Percentiles rank a stretch among this genome's conserved stretches.
These are phyloP conservation scores for Kuraishia molischiana DNA, from an alignment of 805 yeast genomes.

Conservation along the genomic window DNA sequence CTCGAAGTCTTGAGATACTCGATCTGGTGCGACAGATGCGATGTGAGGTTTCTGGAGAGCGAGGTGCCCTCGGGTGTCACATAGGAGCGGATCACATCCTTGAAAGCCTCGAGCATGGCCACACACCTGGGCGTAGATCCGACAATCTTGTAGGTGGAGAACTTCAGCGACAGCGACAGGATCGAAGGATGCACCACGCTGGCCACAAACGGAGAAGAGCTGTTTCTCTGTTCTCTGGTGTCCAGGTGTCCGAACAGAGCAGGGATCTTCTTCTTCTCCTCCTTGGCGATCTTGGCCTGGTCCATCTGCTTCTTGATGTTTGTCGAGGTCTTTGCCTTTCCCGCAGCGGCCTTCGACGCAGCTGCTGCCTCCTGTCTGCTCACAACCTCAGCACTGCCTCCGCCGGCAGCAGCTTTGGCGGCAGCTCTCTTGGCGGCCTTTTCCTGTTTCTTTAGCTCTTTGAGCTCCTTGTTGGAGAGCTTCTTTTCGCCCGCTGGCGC, in stretches of 20 bases:
- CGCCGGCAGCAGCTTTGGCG: slow-evolving; percentile 37
- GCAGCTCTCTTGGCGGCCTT: slow-evolving; percentile 93
- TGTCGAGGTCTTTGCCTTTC: slow-evolving; percentile 33
- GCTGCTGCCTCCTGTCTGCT: slow-evolving; percentile 3
- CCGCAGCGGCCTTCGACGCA: slow-evolving; percentile 7
- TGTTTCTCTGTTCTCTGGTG: slow-evolving; percentile 68
- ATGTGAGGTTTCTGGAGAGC: slow-evolving; percentile 78
- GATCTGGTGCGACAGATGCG: slow-evolving; percentile 83
- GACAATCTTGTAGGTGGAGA: slow-evolving; percentile 75
- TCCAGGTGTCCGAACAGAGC: slow-evolving; percentile 72
- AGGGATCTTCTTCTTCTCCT: slow-evolving; percentile 38
- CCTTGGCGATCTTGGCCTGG: slow-evolving; percentile 34
- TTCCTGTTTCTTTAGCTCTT: slow-evolving; percentile 79
- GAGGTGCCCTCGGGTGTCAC: slow-evolving; percentile 80
- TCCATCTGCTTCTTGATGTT: slow-evolving; percentile 45
- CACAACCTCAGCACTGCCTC: slow-evolving; percentile 2
- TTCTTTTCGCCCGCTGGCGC: slow-evolving; percentile 7
- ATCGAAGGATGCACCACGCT: slow-evolving; percentile 83
- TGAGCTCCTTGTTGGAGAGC: slow-evolving; percentile 69
- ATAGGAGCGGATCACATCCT: slow-evolving; percentile 70
- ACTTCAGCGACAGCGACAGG: slow-evolving; percentile 65
- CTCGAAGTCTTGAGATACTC: slow-evolving; percentile 87
- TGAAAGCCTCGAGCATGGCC: slow-evolving; percentile 79
- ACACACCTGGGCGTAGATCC: slow-evolving; percentile 84
- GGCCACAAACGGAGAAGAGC: slow-evolving; percentile 42